Base-by-base conservation (phyloP, 139 green algal genomes). In the Micractinium conductrix region DNA sequence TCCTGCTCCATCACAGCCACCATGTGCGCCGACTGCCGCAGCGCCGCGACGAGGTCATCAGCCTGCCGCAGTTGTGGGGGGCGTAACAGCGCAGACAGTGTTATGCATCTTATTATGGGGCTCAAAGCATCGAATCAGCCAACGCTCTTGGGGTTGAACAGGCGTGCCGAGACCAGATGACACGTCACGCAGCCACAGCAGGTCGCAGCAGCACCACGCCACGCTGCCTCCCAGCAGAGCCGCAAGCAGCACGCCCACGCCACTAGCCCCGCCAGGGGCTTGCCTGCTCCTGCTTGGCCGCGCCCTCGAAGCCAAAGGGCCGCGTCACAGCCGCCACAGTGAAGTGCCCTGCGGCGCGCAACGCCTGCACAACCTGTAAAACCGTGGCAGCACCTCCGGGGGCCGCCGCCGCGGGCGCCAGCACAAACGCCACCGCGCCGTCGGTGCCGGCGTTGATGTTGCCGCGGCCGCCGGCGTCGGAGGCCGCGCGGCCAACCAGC, bases 271-370 rank as follows among this genome's bases (percentile, higher is more conserved):
- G n/a, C n/a, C n/a, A 3, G 53, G 3, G 48, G 14, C 53, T 30
- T 5, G 74, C 58, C 76, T 83, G 83, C 76, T 96, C 91, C 72
- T 91, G 73, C 88, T 93, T 93, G 43, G 89, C 86, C 0, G 42
- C 43, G 3, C 94, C 94, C 79, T 96, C 93, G 85, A 97, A 97
- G 9, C 67, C 87, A 90, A 97, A 97, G 1, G 94, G 94, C 65
- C 80, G 74, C 14, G 93, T 94, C 33, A 97, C 80, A 0, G 91
- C 93, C 2, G 89, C 92, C 0, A 89, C 91, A 7, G 95, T 95
- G 79, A 97, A 96, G 88, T 91, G 91, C 45, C 94, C 94, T 10
- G 89, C 86, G 3, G 88, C 89, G 21, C 92, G 89, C 70, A 96
- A 86, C 74, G 92, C 80, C 21, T 85, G 76, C 14, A 94, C 90